These are phyloP conservation scores for Aspergillus pseudoterreus DNA, from an alignment of 2,329 filamentous ascomycete genomes.

Conservation along the genomic window DNA sequence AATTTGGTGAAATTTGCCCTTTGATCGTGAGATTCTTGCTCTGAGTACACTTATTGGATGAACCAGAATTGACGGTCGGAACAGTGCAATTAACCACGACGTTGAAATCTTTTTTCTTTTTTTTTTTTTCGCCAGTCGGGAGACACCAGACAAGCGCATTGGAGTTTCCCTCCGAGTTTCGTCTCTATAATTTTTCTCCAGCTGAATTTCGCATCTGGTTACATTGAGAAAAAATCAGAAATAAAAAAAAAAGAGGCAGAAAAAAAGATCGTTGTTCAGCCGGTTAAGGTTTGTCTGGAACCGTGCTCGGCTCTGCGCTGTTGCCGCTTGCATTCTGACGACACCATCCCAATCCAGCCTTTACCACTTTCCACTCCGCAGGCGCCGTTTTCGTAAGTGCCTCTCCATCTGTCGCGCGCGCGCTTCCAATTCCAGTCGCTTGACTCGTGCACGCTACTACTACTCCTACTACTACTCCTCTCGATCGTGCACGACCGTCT, in stretches of 20 bases:
- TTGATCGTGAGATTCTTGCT: neutral
- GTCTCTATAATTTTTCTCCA: neutral
- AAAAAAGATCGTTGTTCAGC: neutral
- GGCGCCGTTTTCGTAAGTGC: constrained; percentile 27
- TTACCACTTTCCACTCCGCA: constrained; percentile 5
- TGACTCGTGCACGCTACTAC: neutral
- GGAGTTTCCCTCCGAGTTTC: too few species aligned
- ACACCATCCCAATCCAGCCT: constrained; percentile 23
- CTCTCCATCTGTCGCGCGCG: neutral
- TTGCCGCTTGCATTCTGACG: constrained; percentile 36
- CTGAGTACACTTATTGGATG: constrained; percentile 4
- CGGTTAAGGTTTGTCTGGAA: constrained; percentile 30
- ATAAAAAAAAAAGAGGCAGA: neutral
- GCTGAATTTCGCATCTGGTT: neutral
- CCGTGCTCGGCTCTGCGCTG: constrained; percentile 25
- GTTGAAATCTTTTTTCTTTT: neutral
- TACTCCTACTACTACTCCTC: neutral
- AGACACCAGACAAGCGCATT: too few species aligned
- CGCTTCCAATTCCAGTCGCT: neutral
- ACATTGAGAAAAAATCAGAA: neutral
- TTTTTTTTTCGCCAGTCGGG: too few species aligned
- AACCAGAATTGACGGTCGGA: constrained; percentile 9
- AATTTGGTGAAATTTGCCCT: neutral
- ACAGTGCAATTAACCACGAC: neutral
- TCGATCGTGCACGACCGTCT: neutral